Base-by-base conservation (phyloP, 148 eudicot species). In the Rhododendron mucronatum region DNA sequence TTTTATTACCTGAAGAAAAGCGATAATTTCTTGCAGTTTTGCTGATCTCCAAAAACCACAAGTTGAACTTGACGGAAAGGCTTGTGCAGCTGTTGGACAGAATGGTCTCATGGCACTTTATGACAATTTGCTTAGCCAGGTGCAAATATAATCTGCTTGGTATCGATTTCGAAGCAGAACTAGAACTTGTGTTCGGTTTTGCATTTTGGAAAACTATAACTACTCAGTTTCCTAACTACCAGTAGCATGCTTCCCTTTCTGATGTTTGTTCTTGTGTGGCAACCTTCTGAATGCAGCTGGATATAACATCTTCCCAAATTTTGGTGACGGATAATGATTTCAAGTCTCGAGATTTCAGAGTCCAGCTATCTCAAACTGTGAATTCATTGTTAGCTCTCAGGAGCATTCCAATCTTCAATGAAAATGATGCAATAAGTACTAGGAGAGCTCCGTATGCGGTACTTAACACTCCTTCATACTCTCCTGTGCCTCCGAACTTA, bases 11-110 rank as follows among this genome's bases (percentile, higher is more conserved):
- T 77, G 82, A 84, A 83, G n/a, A n/a, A 84, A 67, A 69, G 55
- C 8, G 7, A 35, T 82, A 48, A 11, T 39, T 85, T 82, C 3
- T 89, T 89, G 81, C 93, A 96, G 99, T 87, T 95, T 96, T 87
- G 96, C 99, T 86, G 99, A 96, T 85, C 95, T 96, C 69, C 98
- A 96, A 88, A 95, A 95, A 83, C 99, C 99, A 44, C 99, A 95
- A 94, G 89, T 71, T 67, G 99, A 96, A 88, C 93, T 96, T 82
- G 97, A 95, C 88, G 99, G 99, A 47, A 96, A 96, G 88, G 99
- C 99, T 86, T 96, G 98, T 92, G 98, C 99, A 86, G 97, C 99
- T 73, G 99, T 96, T 89, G 99, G 99, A 77, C 99, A 96, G 87
- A 96, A 94, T 88, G 93, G 99, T 86, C 95, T 96, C 83, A 96